These are phyloP conservation scores for Gossypium thurberi DNA, from an alignment of 345 rosid species.

Conservation along the genomic window DNA sequence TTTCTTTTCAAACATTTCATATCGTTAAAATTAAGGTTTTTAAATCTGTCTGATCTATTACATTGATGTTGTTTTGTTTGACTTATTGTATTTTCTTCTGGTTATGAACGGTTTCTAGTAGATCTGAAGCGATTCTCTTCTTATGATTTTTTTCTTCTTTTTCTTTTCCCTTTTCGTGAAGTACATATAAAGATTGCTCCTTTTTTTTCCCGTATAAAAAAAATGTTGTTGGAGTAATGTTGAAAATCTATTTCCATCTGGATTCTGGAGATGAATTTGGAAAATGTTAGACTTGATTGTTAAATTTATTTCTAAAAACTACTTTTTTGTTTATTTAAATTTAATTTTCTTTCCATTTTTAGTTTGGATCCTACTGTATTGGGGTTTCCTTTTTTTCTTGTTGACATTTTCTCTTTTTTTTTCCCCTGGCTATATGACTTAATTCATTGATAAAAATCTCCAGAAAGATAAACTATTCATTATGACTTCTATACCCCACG, in stretches of 20 bases:
- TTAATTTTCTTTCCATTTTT: neutral
- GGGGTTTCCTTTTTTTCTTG: neutral
- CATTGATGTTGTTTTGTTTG: neutral
- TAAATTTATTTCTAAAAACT: neutral
- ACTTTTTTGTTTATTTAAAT: neutral
- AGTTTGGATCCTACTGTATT: neutral
- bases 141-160: neutral
- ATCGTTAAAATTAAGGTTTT: neutral
- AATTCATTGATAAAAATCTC: neutral
- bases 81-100: neutral
- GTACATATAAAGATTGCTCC: neutral
- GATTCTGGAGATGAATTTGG: conserved; percentile 1
- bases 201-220: neutral
- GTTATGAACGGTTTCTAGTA: conserved; percentile 9
- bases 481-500: neutral
- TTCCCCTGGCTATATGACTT: no score
- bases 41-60: neutral
- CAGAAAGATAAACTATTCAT: neutral
- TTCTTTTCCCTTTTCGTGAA: neutral
- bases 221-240: neutral
- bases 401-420: neutral
- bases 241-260: neutral
- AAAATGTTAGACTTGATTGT: neutral
- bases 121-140: conserved; percentile 23
- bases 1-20: neutral